phyloP scores from a whole-genome alignment of 2,329 filamentous ascomycete species.

The Neonectria sp. region DNA sequence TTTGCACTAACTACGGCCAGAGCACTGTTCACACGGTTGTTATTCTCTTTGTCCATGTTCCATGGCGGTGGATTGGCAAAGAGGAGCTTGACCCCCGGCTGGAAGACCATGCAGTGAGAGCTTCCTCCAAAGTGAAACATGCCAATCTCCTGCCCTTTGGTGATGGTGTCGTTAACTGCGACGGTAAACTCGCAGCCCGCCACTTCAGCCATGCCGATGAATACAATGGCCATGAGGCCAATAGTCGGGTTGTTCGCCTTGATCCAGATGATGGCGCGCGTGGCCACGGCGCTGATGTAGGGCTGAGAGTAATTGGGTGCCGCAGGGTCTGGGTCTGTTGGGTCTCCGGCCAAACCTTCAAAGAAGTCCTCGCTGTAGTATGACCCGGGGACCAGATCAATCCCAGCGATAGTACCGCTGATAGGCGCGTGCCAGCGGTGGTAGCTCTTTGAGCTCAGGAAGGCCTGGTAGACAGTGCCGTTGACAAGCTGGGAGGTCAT shows the following conservation, averaged over 20 bases:
- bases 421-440: slow-evolving; percentile 83
- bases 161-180: slow-evolving; percentile 74
- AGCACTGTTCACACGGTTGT: too few relatives aligned
- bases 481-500: slow-evolving; percentile 69
- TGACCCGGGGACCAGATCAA: slow-evolving; percentile 73
- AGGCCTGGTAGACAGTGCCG: slow-evolving; percentile 80
- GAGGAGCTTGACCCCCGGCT: slow-evolving; percentile 65
- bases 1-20: too few relatives aligned
- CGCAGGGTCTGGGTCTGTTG: slow-evolving; percentile 38
- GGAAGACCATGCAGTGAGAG: slow-evolving; percentile 78
- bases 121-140: slow-evolving; percentile 87
- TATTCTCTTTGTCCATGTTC: too few relatives aligned
- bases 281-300: slow-evolving; percentile 77
- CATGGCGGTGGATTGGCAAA: too few relatives aligned
- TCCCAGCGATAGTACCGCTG: slow-evolving; percentile 71
- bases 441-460: slow-evolving; percentile 76
- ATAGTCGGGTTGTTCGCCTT: slow-evolving; percentile 78
- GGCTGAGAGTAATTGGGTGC: slow-evolving; percentile 70
- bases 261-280: slow-evolving; percentile 78
- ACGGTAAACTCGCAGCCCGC: slow-evolving; percentile 81
- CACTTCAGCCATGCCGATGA: slow-evolving; percentile 84
- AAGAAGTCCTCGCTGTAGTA: slow-evolving; percentile 75
- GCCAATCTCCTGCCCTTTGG: slow-evolving; percentile 80
- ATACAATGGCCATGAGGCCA: slow-evolving; percentile 79
- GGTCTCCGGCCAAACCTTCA: slow-evolving; percentile 50